Base-by-base conservation (phyloP, 331 rosid genomes). In the Pyracantha coccinea region DNA sequence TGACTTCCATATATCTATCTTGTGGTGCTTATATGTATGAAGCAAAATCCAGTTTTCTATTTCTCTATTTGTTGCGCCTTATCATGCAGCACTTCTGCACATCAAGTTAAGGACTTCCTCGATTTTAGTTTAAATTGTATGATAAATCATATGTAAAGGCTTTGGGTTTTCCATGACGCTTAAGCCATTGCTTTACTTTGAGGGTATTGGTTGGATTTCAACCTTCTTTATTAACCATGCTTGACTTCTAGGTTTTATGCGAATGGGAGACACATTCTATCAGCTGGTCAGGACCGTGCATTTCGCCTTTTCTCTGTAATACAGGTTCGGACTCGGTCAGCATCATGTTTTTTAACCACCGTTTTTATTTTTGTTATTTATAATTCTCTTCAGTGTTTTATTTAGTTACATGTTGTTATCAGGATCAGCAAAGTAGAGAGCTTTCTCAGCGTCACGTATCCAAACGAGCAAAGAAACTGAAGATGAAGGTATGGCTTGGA, bases 371-470 rank as follows among this genome's bases (percentile, higher is more conserved):
- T 64, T 63, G 20, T 50, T 5, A 7, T 31, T 8, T 58, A 2
- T 8, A 15, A 66, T 57, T 71, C 17, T 23, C 8, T 72, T 4
- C 6, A 58, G 5, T 60, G 35, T 69, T 35, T 68, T 79, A 31
- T 84, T 33, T 70, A 17, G 76, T 75, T 68, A 12, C 31, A 13
- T 70, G n/a, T 38, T 75, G 66, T 73, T 61, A 58, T 72, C 73
- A 94, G 99, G 99, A 94, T 79, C 97, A 94, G 68, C 99, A 94
- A 88, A 94, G 97, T 69, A 88, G 91, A 80, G 99, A 94, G 83
- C 99, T 94, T 71, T 94, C 99, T 75, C 99, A 94, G 68, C 90
- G 83, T 35, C 97, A 94, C 77, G 75, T 94, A 31, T 72, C 97
- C 17, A 94, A 85, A 83, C 93, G 97, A 9, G 99, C 99, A 15